Evolutionary conservation across 179 eudicot genomes (phyloP), one percentile per base, ranked within the genome.

Genomic region (Beta lomatogona): DNA sequence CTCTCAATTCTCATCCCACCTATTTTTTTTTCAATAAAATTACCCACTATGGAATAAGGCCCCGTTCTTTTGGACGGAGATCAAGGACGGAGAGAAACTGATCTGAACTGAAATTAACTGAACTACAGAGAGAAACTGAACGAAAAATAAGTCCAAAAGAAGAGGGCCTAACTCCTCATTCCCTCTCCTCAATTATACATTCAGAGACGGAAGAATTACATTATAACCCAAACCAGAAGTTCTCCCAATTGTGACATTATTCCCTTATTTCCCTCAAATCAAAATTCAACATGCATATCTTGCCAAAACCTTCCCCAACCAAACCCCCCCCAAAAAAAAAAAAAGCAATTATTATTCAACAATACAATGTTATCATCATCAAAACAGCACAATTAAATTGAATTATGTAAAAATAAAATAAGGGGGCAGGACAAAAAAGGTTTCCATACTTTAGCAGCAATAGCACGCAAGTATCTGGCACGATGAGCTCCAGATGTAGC

Each of bases 381-480:
- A 59, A 78, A 52, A 19, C 22, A 31, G 1, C 46, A 57, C 0
- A 14, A 75, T 4, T 25, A 25, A 28, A 25, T 28, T 28, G 11
- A 11, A 2, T 25, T 16, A 8, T 28, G 1, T 25, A 7, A 41
- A 50, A 10, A 25, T 25, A 48, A 9, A 1, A 44, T 10, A 66
- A 19, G 18, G 12, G 25, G 3, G 9, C 3, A 75, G 3, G 46
- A 74, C 13, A 63, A 9, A 59, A 16, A 67, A 55, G 28, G 68
- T 44, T 5, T 66, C 7, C 61, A 46, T 65, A 92, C 98, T 92
- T 94, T 94, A n/a, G 96, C 90, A 84, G 99, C 98, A 85, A 96
- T 96, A 55, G 99, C 98, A 60, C 94, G 96, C 68, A 96, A 77
- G 85, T 92, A 96, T 86, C 91, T 91, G 12, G 98, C 99, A 63